These are phyloP conservation scores for Zangia roseola DNA, from an alignment of 768 basidiomycete genomes.

Conservation along the genomic window DNA sequence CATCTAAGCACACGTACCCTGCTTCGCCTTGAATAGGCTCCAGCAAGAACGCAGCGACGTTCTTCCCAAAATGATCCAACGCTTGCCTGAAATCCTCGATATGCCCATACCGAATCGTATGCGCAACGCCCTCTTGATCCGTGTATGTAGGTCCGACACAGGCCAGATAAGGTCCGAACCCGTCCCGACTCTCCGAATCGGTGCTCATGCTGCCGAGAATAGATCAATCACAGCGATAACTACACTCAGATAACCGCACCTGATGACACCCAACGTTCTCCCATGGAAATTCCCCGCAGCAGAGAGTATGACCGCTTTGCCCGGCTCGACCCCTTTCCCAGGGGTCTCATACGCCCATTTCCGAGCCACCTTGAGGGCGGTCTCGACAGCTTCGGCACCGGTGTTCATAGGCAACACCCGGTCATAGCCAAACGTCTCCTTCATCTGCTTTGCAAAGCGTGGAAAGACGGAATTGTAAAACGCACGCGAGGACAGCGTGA, in stretches of 20 bases:
- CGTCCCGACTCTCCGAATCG: conserved; percentile 82
- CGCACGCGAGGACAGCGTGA: conserved; percentile 93
- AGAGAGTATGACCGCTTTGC: conserved; percentile 82
- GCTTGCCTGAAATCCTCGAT: conserved; percentile 81
- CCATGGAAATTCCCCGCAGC: conserved; percentile 96
- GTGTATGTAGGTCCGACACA: conserved; percentile 79
- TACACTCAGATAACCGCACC: conserved; percentile 37
- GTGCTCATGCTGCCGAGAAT: conserved; percentile 75
- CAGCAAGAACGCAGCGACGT: conserved; percentile 90
- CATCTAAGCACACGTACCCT: conserved; percentile 54
- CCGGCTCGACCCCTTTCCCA: conserved; percentile 48
- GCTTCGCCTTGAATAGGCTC: conserved; percentile 99
- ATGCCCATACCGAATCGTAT: conserved; percentile 79
- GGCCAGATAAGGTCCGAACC: conserved; percentile 89
- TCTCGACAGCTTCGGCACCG: conserved; percentile 97
- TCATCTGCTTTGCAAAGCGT: conserved; percentile 82
- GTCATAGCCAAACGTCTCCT: conserved; percentile 84
- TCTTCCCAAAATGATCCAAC: conserved; percentile 73
- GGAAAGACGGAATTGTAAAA: conserved; percentile 95
- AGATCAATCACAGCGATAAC: neutral
- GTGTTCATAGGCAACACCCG: conserved; percentile 99
- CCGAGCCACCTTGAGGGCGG: conserved; percentile 89
- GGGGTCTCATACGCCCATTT: conserved; percentile 97
- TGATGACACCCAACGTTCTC: conserved; percentile 85
- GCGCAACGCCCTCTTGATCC: conserved; percentile 46